Conservation (phyloP, 31 red algal species). For the Bonnemaisonia californica region DNA sequence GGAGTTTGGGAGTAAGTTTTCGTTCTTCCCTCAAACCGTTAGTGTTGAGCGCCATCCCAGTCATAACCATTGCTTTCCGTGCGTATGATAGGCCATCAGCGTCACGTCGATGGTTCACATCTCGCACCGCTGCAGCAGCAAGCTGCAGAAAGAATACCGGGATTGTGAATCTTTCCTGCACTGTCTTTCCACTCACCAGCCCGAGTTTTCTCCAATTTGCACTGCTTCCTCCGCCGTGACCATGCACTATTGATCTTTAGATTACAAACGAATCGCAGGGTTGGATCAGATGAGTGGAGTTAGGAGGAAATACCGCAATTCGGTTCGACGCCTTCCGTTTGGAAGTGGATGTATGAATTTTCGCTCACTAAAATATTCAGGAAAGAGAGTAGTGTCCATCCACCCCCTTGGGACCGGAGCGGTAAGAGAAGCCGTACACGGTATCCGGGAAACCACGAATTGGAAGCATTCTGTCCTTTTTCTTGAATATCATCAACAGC, state of each 20-base stretch:
- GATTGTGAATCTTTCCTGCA: constrained; percentile 41
- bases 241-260: constrained; percentile 29
- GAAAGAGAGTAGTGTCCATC: background rate
- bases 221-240: constrained; percentile 6
- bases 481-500: constrained; percentile 42
- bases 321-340: constrained; percentile 3
- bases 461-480: constrained; percentile 4
- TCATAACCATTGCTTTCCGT: constrained; percentile 47
- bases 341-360: background rate
- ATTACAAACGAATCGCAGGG: constrained; percentile 41
- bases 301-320: constrained; percentile 32
- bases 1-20: constrained; percentile 1
- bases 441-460: constrained; percentile 14
- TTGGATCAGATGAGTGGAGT: constrained; percentile 36
- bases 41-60: constrained; percentile 24
- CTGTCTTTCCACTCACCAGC: constrained; percentile 4
- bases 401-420: constrained; percentile 15
- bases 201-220: constrained; percentile 16
- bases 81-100: constrained; percentile 34
- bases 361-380: constrained; percentile 10
- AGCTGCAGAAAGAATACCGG: constrained; percentile 31
- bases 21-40: constrained; percentile 33
- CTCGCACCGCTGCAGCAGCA: constrained; percentile 6
- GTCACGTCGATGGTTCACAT: constrained; percentile 2
- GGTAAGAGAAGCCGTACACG: constrained; percentile 9